These are phyloP conservation scores for Stenogyne calaminthoides DNA, from an alignment of 305 asterid genomes.

Conservation along the genomic window DNA sequence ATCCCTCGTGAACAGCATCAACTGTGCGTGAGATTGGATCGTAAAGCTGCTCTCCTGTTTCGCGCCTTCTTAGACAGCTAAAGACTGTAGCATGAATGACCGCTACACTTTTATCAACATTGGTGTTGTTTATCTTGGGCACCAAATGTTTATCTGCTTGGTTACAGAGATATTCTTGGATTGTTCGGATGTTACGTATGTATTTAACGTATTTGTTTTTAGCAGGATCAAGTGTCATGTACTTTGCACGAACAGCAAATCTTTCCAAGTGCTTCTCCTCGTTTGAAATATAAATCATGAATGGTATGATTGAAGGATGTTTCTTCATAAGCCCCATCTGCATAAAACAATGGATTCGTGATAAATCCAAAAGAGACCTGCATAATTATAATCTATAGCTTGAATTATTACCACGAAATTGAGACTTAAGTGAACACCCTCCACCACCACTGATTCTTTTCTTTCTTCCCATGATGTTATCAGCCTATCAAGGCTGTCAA, in stretches of 20 bases:
- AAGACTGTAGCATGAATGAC: constrained; percentile 91
- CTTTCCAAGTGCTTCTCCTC: constrained; percentile 92
- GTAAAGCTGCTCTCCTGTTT: constrained; percentile 71
- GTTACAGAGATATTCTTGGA: constrained; percentile 90
- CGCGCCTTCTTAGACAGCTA: constrained; percentile 79
- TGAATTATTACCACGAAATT: constrained; percentile 76
- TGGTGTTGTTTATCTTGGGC: constrained; percentile 89
- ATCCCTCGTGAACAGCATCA: constrained; percentile 64
- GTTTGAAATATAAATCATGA: constrained; percentile 80
- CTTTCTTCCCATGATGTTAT: constrained; percentile 91
- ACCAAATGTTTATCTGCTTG: constrained; percentile 85
- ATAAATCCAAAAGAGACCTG: constrained; percentile 4
- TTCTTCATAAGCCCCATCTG: constrained; percentile 99
- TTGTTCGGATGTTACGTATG: constrained; percentile 80
- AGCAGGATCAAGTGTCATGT: constrained; percentile 93
- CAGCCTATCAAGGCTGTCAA: constrained; percentile 91
- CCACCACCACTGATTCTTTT: constrained; percentile 89
- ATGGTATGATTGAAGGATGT: constrained; percentile 90
- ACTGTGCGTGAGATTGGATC: constrained; percentile 68
- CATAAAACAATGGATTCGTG: constrained; percentile 29
- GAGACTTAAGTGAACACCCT: constrained; percentile 95
- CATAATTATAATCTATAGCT: constrained; percentile 9
- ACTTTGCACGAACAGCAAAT: constrained; percentile 92
- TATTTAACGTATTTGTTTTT: constrained; percentile 88
- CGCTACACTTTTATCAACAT: constrained; percentile 88